Base-by-base conservation (phyloP, 495 filamentous ascomycete genomes). In the Aspergillus cavernicola region DNA sequence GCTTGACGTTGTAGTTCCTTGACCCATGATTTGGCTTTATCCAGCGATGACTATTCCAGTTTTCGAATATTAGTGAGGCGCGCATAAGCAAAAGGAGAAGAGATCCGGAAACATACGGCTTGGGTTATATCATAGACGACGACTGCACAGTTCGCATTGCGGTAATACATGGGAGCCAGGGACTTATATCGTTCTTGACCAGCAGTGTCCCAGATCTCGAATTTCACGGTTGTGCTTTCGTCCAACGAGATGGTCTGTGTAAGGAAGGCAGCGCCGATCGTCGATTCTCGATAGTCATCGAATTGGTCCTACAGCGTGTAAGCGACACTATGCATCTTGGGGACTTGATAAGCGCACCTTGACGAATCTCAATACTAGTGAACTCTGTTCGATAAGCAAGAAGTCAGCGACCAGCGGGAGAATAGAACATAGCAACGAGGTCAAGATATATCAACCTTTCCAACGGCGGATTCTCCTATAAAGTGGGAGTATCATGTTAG, bases 91-190 rank as follows among this genome's bases (percentile, higher is more conserved):
- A 24, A 16, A 24, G 23, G 13, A n/a, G 24, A 33, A 28, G 20
- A 40, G 35, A 69, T 16, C 11, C 20, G 38, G 33, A 23, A 19
- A 19, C 88, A 49, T 85, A 98, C 93, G 55, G 95, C 89, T 84
- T 97, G 93, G 45, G 93, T 97, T 66, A 98, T 96, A 73, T 98
- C 93, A 73, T 98, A 98, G 55, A 98, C 93, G 22, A 98, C 93
- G 32, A 98, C 92, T 16, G 93, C 93, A 71, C 93, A 97, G 82
- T 98, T 97, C 37, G 93, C 93, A 70, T 98, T 98, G 59, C 93
- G 80, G 71, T 98, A 98, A 77, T 98, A 98, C 93, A 98, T 98
- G 48, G 93, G 93, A 43, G 93, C 95, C 57, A 98, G 75, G 6
- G 92, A 97, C 80, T 97, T 97, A 77, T 97, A 98, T 61, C 93